Evolutionary conservation across 345 rosid species (phyloP).

Genomic region (Brassica napus): DNA sequence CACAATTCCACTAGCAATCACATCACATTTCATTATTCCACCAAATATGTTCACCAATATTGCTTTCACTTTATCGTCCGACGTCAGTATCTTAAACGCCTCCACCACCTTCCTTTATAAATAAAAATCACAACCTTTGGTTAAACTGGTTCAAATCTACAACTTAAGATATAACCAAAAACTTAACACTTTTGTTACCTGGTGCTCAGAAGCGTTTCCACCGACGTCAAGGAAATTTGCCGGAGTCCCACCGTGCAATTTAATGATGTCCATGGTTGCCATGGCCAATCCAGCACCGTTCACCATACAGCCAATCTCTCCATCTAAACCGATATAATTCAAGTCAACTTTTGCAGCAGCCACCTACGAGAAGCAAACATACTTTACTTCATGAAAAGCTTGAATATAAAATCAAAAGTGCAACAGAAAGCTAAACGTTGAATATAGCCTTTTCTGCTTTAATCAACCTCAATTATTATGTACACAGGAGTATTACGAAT

Average conservation of each 20-base stretch:
- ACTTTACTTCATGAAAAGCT: neutral
- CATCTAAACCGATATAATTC: constrained; percentile 96
- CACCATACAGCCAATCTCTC: constrained; percentile 99
- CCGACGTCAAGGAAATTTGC: constrained; percentile 99
- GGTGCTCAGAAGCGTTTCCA: constrained; percentile 96
- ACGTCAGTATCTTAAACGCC: constrained; percentile 96
- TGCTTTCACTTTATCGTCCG: constrained; percentile 98
- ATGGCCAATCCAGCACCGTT: constrained; percentile 99
- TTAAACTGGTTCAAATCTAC: neutral
- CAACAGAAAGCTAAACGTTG: neutral
- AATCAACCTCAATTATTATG: neutral
- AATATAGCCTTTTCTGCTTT: constrained; percentile 6
- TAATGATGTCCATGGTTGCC: constrained; percentile 99
- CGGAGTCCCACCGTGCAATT: constrained; percentile 97
- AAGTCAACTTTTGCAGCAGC: constrained; percentile 94
- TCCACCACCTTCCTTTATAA: constrained; percentile 69
- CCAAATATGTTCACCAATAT: constrained; percentile 98
- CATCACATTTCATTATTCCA: constrained; percentile 99
- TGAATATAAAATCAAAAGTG: neutral
- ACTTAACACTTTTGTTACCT: constrained; percentile 48
- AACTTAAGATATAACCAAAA: constrained; percentile 4
- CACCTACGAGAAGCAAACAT: constrained; percentile 54
- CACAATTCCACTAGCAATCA: constrained; percentile 97
- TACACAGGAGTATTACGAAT: neutral
- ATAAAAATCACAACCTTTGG: neutral